Conservation (phyloP, 2,329 filamentous ascomycete genomes). For the Rhynchosporium graminicola region DNA sequence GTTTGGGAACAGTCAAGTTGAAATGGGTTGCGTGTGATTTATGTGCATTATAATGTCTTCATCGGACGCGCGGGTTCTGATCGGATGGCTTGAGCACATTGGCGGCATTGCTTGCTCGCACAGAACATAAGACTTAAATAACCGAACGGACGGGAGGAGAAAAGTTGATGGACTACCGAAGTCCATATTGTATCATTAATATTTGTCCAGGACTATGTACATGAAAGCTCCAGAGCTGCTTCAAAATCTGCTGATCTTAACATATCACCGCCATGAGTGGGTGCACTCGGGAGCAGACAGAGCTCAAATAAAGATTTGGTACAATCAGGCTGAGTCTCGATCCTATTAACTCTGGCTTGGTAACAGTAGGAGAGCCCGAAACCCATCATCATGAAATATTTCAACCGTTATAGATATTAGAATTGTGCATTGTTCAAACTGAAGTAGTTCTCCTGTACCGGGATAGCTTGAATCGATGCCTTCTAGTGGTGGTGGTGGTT, state of each 20-base stretch:
- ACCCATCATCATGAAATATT: no score
- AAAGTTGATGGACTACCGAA: neutral
- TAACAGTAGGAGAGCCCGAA: no score
- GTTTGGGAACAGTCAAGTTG: neutral
- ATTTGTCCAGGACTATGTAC: neutral
- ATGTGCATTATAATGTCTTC: neutral
- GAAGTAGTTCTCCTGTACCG: no score
- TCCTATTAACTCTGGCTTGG: no score
- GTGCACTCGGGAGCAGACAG: neutral
- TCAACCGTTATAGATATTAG: no score
- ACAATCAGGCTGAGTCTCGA: no score
- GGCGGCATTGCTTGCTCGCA: slow-evolving; percentile 11
- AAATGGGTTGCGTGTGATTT: neutral
- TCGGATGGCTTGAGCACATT: neutral
- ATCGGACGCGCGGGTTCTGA: no score
- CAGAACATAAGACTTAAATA: neutral
- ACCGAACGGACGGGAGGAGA: neutral
- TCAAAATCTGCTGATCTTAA: no score
- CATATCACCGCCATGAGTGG: neutral
- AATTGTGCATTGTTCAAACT: no score
- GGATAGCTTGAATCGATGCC: no score
- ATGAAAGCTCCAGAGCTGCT: slow-evolving; percentile 6
- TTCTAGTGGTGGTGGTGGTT: no score
- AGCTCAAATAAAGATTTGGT: neutral
- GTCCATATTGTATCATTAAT: neutral